Conservation (phyloP, 257 asterid genomes). For the Solanum arcanum region DNA sequence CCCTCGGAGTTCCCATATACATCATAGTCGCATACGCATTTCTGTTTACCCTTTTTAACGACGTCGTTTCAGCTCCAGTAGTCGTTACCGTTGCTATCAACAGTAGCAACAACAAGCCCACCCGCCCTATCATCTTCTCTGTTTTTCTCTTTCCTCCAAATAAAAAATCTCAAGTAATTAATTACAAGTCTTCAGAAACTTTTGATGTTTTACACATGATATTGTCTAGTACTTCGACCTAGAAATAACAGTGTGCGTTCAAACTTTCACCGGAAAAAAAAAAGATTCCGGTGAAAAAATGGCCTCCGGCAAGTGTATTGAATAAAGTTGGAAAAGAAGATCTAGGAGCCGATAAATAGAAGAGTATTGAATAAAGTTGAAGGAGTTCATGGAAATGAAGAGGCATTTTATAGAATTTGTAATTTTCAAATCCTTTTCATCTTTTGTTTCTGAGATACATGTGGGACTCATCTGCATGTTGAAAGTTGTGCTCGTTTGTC, state of each 20-base stretch:
- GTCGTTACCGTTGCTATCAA: background rate
- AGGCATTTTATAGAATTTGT: background rate
- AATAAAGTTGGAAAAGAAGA: background rate
- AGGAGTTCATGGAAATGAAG: background rate
- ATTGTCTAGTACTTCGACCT: background rate
- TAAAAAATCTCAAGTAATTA: background rate
- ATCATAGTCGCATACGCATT: slow-evolving; percentile 94
- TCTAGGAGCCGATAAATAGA: background rate
- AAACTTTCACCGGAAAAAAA: background rate
- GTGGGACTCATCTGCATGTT: background rate
- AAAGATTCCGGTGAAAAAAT: background rate
- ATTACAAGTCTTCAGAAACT: background rate
- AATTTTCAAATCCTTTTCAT: background rate
- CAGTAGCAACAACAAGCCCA: background rate
- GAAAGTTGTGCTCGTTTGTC: background rate
- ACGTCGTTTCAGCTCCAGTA: background rate
- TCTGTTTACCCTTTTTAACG: slow-evolving; percentile 10
- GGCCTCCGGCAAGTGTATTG: background rate
- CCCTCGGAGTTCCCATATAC: slow-evolving; percentile 98
- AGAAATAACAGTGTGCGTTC: background rate
- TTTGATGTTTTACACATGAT: background rate
- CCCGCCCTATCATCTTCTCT: background rate
- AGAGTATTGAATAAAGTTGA: background rate
- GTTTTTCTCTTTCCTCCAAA: background rate
- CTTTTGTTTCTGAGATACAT: background rate